A percentile compares a stretch with the other conserved stretches of the same genome.
phyloP scores from a whole-genome alignment of 2,329 filamentous ascomycete genomes.

The Penicillium sp. region DNA sequence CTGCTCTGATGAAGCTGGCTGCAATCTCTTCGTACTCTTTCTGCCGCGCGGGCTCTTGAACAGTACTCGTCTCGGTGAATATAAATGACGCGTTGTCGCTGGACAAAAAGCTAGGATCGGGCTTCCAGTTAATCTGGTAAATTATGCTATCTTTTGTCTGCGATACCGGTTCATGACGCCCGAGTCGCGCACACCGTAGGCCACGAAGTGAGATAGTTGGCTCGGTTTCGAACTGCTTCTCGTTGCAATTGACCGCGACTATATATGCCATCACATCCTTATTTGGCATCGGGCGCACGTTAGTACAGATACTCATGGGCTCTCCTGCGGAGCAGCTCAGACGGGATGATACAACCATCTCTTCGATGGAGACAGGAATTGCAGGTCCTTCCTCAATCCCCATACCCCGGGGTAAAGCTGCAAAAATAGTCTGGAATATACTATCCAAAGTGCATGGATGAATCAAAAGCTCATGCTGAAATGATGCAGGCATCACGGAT shows the following conservation, averaged over 20 bases:
- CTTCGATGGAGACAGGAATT: slow-evolving; percentile 22
- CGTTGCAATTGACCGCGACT: not conserved
- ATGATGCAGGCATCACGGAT: slow-evolving; percentile 26
- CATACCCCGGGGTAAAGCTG: slow-evolving; percentile 11
- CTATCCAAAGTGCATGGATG: slow-evolving; percentile 33
- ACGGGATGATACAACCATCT: slow-evolving; percentile 14
- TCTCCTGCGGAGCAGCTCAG: slow-evolving; percentile 6
- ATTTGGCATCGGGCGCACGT: not conserved
- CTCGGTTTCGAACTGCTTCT: not conserved
- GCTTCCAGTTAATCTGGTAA: slow-evolving; percentile 20
- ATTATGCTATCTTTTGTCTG: slow-evolving; percentile 2
- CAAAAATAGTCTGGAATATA: slow-evolving; percentile 29
- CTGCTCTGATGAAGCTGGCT: not conserved
- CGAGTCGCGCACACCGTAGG: slow-evolving; percentile 13
- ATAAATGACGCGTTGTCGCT: not conserved
- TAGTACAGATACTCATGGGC: slow-evolving; percentile 10
- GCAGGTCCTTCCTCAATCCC: slow-evolving; percentile 10
- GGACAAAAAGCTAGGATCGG: slow-evolving; percentile 15
- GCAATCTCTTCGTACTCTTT: not conserved
- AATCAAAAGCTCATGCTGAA: slow-evolving; percentile 24
- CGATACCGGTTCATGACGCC: not conserved
- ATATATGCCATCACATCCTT: slow-evolving; percentile 16
- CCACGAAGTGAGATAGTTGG: slow-evolving; percentile 12
- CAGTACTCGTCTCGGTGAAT: not conserved
- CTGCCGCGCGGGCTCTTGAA: not conserved